A percentile compares a stretch with the other conserved stretches of the same genome.
These are phyloP conservation scores for Wickerhamomyces sp. DNA, from an alignment of 1,139 yeast species.

Conservation along the genomic window DNA sequence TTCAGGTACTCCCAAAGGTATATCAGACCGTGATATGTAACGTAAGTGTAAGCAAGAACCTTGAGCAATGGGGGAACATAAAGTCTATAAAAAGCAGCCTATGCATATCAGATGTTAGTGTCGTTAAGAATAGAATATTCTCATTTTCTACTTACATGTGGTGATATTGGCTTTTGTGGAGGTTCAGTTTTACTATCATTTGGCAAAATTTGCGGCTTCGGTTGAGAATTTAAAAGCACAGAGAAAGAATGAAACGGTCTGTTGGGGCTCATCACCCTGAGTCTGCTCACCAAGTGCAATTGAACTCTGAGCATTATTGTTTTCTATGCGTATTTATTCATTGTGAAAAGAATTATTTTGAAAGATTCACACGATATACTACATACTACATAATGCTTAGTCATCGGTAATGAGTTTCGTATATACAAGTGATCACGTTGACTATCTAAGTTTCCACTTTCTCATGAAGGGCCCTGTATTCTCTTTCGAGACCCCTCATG, in stretches of 20 bases:
- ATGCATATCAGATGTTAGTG: slow-evolving; percentile 3
- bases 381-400: too few species aligned
- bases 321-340: too few species aligned
- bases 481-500: slow-evolving; percentile 41
- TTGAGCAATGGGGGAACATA: slow-evolving; percentile 40
- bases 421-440: neutral
- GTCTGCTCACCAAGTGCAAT: too few species aligned
- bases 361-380: too few species aligned
- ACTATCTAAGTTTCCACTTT: neutral
- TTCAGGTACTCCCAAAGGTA: slow-evolving; percentile 40
- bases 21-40: slow-evolving; percentile 37
- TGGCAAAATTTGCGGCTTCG: too few species aligned
- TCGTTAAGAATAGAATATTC: too few species aligned
- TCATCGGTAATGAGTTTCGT: too few species aligned
- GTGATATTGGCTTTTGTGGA: slow-evolving; percentile 4
- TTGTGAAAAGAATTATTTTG: too few species aligned
- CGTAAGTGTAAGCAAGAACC: slow-evolving; percentile 36
- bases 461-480: slow-evolving; percentile 16
- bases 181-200: neutral
- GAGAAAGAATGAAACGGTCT: too few species aligned
- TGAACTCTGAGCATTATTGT: too few species aligned
- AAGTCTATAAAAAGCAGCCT: slow-evolving; percentile 37
- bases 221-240: too few species aligned
- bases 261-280: too few species aligned
- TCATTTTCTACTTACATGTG: slow-evolving; percentile 12